Percentiles rank a stretch among this genome's conserved stretches.
Conservation (phyloP, 2,329 filamentous ascomycete species). For the Hypoxylon sp. region DNA sequence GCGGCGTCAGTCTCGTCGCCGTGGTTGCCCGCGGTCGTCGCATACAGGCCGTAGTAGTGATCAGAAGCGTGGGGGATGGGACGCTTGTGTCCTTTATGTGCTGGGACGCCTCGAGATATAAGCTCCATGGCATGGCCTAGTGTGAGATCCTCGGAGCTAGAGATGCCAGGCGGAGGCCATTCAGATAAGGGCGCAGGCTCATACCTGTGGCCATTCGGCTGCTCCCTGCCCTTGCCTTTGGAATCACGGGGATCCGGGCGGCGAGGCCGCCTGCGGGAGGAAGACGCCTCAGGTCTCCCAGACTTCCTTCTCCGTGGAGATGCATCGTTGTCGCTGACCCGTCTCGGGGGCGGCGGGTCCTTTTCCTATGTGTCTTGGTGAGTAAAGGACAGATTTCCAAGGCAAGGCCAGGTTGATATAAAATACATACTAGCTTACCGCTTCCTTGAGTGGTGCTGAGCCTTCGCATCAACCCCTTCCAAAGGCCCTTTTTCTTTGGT, state of each 20-base stretch:
- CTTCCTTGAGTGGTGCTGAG: slow-evolving; percentile 52
- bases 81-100: slow-evolving; percentile 62
- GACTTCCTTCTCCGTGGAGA: slow-evolving; percentile 38
- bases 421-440: slow-evolving; percentile 48
- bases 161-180: slow-evolving; percentile 65
- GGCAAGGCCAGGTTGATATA: background rate
- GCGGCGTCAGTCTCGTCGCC: slow-evolving; percentile 52
- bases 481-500: slow-evolving; percentile 56
- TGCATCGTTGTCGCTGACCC: slow-evolving; percentile 48
- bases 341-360: slow-evolving; percentile 41
- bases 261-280: slow-evolving; percentile 53
- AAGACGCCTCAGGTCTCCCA: slow-evolving; percentile 32
- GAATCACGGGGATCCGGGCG: slow-evolving; percentile 49
- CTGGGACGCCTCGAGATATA: slow-evolving; percentile 65
- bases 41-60: slow-evolving; percentile 64
- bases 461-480: slow-evolving; percentile 58
- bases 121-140: slow-evolving; percentile 64
- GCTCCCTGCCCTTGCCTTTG: slow-evolving; percentile 52
- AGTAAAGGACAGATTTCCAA: slow-evolving; percentile 25
- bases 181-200: slow-evolving; percentile 53
- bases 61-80: slow-evolving; percentile 63
- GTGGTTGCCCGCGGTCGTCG: slow-evolving; percentile 57
- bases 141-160: slow-evolving; percentile 58
- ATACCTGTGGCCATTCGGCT: slow-evolving; percentile 42
- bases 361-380: slow-evolving; percentile 40